Evolutionary conservation across 768 basidiomycete genomes (phyloP), one percentile per base, ranked within the genome.

Genomic region (Trametes sanguinea): DNA sequence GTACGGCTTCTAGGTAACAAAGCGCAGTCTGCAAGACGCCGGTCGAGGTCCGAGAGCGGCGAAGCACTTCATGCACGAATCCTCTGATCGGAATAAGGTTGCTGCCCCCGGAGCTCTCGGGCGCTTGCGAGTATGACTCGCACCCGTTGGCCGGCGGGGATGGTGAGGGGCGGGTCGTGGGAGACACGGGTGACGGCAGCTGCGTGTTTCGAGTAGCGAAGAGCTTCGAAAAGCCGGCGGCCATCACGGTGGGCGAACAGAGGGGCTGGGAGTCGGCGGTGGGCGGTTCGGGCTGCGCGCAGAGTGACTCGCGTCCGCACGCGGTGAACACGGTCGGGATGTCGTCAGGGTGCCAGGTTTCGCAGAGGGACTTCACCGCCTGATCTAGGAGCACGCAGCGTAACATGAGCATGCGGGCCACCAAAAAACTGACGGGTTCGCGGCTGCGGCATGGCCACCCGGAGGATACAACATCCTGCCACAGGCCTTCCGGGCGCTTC

Each of bases 51-150:
- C 91, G 84, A 11, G 92, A 94, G 40, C 94, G 88, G 54, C 91
- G 83, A 13, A 96, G 81, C 7, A 95, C 90, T 75, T 96, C 93
- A 71, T 92, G 89, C 32, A 96, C 91, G 68, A 96, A 96, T 4
- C 82, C 79, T 65, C 83, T 87, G 65, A 92, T 81, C 7, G 89
- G 87, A 7, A 85, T 76, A 16, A 85, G 71, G 50, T 68, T 13
- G 68, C 64, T 32, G 47, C 45, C 32, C 64, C 63, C 54, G 42
- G 67, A 64, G 40, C 58, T 37, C 57, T 56, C 50, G 57, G 71
- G 60, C 54, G 63, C 50, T 62, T 33, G 65, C 46, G 51, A 13
- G 57, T 66, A 54, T 74, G 76, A 27, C 73, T 70, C 42, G 58
- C 46, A 61, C 60, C 60, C 50, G 47, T 47, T 63, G 53, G 56